Percentiles rank a stretch among this genome's conserved stretches.
phyloP scores from a whole-genome alignment of 805 yeast genomes.

The Hanseniaspora opuntiae region DNA sequence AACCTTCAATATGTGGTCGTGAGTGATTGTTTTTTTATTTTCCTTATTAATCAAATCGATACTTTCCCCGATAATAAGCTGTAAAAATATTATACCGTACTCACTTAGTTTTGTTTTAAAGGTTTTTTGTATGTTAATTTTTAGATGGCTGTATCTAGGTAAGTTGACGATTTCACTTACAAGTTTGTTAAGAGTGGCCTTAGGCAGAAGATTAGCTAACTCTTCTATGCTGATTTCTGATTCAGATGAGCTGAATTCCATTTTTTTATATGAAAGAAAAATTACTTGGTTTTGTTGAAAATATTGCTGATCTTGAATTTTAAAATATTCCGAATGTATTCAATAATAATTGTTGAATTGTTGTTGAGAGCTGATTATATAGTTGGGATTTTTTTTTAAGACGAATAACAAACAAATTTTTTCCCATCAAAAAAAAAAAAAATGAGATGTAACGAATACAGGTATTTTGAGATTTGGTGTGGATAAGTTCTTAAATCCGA shows the following conservation, averaged over 20 bases:
- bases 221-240: conserved; percentile 15
- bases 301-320: too few species aligned
- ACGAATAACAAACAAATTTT: too few species aligned
- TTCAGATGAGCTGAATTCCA: background rate
- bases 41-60: conserved; percentile 90
- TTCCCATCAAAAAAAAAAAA: background rate
- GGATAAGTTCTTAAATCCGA: too few species aligned
- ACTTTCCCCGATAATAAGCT: conserved; percentile 83
- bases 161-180: conserved; percentile 66
- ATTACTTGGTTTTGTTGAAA: too few species aligned
- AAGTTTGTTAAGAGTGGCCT: conserved; percentile 92
- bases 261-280: background rate
- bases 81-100: conserved; percentile 8
- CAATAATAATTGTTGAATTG: too few species aligned
- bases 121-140: conserved; percentile 5
- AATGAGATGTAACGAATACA: too few species aligned
- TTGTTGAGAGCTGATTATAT: too few species aligned
- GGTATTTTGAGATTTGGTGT: too few species aligned
- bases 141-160: conserved; percentile 1
- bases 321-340: too few species aligned
- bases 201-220: conserved; percentile 20
- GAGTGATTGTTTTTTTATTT: conserved; percentile 88
- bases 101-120: conserved; percentile 8
- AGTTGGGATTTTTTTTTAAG: background rate
- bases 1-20: conserved; percentile 90